A percentile compares a stretch with the other conserved stretches of the same genome.
phyloP scores from a whole-genome alignment of 441 rosid species.

The Pelargonium australe region DNA sequence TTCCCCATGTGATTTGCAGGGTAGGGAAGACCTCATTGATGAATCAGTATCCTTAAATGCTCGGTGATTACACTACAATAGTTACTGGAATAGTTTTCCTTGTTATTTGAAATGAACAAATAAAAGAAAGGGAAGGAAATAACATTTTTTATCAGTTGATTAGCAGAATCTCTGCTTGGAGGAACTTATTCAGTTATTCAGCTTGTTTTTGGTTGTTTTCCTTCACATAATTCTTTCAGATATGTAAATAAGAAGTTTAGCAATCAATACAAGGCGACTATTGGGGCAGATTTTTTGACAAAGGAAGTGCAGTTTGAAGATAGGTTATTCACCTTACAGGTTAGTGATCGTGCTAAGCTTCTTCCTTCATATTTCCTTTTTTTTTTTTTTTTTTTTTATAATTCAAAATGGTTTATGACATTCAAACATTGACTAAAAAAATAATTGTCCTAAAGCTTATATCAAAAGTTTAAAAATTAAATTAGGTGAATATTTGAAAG shows the following conservation, averaged over 20 bases:
- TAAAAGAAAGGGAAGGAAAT: no score
- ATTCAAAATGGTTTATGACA: no score
- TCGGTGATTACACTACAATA: no score
- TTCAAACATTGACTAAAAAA: no score
- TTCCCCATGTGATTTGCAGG: constrained; percentile 35
- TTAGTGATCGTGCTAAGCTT: constrained; percentile 18
- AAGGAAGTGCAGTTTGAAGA: constrained; percentile 72
- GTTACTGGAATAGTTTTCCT: background rate
- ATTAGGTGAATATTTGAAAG: no score
- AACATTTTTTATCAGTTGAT: background rate
- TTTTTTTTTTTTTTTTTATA: background rate
- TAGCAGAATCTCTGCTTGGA: background rate
- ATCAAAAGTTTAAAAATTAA: no score
- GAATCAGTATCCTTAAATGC: constrained; percentile 58
- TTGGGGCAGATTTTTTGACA: constrained; percentile 71
- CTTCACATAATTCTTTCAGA: constrained; percentile 37
- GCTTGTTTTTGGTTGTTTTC: constrained; percentile 18
- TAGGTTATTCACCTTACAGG: constrained; percentile 77
- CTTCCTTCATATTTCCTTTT: constrained; percentile 6
- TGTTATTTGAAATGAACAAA: background rate
- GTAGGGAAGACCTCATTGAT: constrained; percentile 80
- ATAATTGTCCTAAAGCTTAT: no score
- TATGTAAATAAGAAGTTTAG: constrained; percentile 78
- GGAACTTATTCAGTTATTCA: background rate
- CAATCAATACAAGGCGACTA: constrained; percentile 73